These are phyloP conservation scores for Aspergillus wentii DNA, from an alignment of 495 filamentous ascomycete species.

Conservation along the genomic window DNA sequence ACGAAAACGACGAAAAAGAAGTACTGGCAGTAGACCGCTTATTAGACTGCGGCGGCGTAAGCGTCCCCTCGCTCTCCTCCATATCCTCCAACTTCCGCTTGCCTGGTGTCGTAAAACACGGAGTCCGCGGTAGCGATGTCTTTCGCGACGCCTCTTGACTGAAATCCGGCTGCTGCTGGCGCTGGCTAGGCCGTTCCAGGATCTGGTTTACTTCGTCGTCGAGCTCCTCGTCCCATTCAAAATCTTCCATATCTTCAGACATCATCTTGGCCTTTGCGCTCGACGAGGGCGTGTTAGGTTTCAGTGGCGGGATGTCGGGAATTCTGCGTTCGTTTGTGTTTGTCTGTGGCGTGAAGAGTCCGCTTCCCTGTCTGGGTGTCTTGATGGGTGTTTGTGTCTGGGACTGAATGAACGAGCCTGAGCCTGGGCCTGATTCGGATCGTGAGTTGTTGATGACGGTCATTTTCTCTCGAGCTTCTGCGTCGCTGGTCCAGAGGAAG, in stretches of 20 bases:
- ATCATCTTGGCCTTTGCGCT: conserved; percentile 35
- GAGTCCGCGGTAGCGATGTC: too few species aligned
- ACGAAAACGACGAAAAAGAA: too few species aligned
- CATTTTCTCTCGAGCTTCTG: conserved; percentile 48
- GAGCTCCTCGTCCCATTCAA: conserved; percentile 39
- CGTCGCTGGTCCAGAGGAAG: conserved; percentile 68
- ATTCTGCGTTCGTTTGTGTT: conserved; percentile 17
- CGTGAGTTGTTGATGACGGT: conserved; percentile 47
- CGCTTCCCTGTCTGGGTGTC: conserved; percentile 8
- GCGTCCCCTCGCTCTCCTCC: too few species aligned
- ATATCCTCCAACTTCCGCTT: too few species aligned
- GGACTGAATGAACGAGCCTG: conserved; percentile 14
- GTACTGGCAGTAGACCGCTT: too few species aligned
- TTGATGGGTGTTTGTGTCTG: conserved; percentile 21
- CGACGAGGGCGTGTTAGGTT: conserved; percentile 19
- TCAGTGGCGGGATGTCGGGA: conserved; percentile 6
- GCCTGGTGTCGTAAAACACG: too few species aligned
- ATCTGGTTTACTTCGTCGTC: conserved; percentile 36
- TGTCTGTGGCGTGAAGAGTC: conserved; percentile 36
- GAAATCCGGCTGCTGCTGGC: too few species aligned
- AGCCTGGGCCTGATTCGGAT: too few species aligned
- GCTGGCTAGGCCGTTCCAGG: too few species aligned
- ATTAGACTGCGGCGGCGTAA: too few species aligned
- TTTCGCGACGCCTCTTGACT: too few species aligned
- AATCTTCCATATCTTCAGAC: conserved; percentile 39